Conservation (phyloP, 805 yeast genomes). For the Metschnikowia henanensis region DNA sequence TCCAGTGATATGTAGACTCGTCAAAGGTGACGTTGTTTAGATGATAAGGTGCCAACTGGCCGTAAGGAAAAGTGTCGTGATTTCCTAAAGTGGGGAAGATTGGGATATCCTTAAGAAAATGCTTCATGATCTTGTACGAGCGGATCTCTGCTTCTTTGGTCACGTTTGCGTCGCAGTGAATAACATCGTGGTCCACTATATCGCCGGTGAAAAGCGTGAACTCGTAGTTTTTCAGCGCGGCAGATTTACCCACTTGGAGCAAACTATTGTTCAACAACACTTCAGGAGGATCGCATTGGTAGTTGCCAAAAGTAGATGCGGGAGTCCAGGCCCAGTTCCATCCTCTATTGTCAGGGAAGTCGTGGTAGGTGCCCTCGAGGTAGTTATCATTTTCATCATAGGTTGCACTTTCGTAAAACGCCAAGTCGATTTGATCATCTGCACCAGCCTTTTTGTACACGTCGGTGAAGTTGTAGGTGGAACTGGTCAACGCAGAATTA, state of each 20-base stretch:
- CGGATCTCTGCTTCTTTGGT: constrained; percentile 73
- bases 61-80: constrained; percentile 74
- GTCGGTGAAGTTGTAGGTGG: constrained; percentile 30
- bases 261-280: constrained; percentile 58
- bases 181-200: constrained; percentile 65
- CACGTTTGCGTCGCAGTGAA: constrained; percentile 51
- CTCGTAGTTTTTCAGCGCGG: constrained; percentile 43
- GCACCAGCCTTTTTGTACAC: constrained; percentile 23
- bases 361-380: constrained; percentile 35
- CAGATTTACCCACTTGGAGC: constrained; percentile 38
- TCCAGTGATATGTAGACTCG: constrained; percentile 34
- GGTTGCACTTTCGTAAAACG: constrained; percentile 34
- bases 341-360: constrained; percentile 26
- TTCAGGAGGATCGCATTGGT: constrained; percentile 67
- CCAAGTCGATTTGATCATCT: constrained; percentile 15
- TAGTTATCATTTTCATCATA: constrained; percentile 26
- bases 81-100: constrained; percentile 66
- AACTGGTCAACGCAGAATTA: constrained; percentile 29
- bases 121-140: constrained; percentile 62
- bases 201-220: constrained; percentile 75
- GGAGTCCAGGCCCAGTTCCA: constrained; percentile 43
- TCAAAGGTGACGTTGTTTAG: constrained; percentile 16
- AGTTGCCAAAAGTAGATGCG: constrained; percentile 62
- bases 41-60: constrained; percentile 56
- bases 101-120: constrained; percentile 50